Conservation (phyloP, 805 yeast genomes). For the Candida dajiaensis region DNA sequence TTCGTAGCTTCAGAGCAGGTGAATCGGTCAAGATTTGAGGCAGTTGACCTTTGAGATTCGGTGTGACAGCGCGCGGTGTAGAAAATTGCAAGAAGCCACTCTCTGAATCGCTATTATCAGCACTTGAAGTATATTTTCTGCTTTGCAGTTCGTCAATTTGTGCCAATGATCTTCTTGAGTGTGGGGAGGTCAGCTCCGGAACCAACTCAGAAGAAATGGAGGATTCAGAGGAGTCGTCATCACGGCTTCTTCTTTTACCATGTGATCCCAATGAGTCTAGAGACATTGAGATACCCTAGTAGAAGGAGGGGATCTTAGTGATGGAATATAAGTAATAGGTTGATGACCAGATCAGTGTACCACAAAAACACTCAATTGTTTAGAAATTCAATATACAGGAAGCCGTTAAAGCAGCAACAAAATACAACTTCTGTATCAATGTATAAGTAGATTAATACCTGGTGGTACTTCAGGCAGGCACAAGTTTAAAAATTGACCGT, state of each 20-base stretch:
- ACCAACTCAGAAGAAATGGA: background rate
- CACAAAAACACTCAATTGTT: background rate
- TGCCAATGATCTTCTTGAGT: background rate
- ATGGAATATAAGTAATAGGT: background rate
- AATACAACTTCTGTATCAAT: background rate
- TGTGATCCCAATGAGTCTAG: background rate
- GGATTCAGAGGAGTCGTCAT: background rate
- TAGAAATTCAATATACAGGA: background rate
- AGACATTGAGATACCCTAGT: background rate
- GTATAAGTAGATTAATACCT: background rate
- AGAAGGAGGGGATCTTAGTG: background rate
- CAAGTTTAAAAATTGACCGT: background rate
- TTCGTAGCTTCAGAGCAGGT: slow-evolving; percentile 8
- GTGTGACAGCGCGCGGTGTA: background rate
- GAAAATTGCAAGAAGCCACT: background rate
- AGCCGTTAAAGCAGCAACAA: background rate
- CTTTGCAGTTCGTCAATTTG: background rate
- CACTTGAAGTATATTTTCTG: background rate
- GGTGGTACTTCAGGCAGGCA: background rate
- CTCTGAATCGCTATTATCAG: background rate
- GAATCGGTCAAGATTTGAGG: slow-evolving; percentile 8
- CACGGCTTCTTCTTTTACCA: background rate
- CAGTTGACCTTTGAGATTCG: background rate
- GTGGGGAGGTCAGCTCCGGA: background rate
- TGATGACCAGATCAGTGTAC: background rate